Evolutionary conservation across 2,329 filamentous ascomycete species (phyloP), one percentile per base, ranked within the genome.

Genomic region (Bipolaris sorokiniana): DNA sequence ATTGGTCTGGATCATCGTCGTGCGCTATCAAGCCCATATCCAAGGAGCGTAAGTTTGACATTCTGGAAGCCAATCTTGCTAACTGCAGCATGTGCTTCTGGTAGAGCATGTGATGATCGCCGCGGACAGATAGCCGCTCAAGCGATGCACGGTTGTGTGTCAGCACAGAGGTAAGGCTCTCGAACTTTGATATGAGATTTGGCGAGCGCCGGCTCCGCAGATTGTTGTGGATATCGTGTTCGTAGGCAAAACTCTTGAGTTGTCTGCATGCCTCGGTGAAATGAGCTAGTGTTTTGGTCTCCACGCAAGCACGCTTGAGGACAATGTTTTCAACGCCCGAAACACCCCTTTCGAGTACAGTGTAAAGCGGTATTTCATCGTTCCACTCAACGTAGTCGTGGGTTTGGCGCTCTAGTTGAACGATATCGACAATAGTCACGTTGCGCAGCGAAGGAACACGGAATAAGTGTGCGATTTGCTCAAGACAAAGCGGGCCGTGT

Each of bases 1-100:
- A 46, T 11, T 52, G 28, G 9, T 38, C 31, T 16, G 54, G 41
- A 5, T 52, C 41, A 11, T 56, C 54, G 13, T 56, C 54, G 18
- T 56, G 41, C n/a, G 54, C 47, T 7, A 56, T 18, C 41, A 56
- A 31, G 15, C 54, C 48, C 54, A 56, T 52, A 10, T 56, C 54
- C 18, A 56, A 15, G 33, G 54, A 56, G 42, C 54, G 48, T 6
- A 56, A 42, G 16, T n/a, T 33, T 16, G 26, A 10, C 48, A 56
- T 52, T 11, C 7, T 11, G 15, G 48, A 56, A 16, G 54, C 41
- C 38, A 56, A n/a, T 10, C 54, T 48, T 6, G 54, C 54, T 18
- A 56, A 13, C 34, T 56, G 41, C 26, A 56, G 26, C n/a, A 56
- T 22, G 10, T 56, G 41, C 28, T 16, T 51, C 34, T 56, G 54